phyloP scores from a whole-genome alignment of 208 protist species.

The Crithidia sp. region DNA sequence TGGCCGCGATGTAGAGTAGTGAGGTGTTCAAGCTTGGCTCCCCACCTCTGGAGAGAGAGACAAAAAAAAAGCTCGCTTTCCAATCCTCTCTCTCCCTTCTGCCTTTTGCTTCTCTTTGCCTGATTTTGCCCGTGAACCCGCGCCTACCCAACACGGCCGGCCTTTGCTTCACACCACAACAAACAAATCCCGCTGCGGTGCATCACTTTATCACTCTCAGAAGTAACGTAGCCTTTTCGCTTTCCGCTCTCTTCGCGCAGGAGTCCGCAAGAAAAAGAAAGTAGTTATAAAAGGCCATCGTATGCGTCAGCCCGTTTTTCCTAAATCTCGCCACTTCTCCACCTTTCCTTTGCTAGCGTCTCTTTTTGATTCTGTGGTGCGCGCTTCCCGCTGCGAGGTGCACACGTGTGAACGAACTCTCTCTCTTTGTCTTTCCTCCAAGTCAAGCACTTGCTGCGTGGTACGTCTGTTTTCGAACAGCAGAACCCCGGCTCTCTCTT shows the following conservation, averaged over 20 bases:
- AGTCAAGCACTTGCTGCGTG: background rate
- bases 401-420: background rate
- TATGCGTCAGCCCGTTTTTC: slow-evolving; percentile 12
- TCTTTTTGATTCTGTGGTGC: background rate
- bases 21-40: no score
- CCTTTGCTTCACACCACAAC: no score
- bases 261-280: no score
- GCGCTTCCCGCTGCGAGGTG: background rate
- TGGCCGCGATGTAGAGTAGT: no score
- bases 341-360: slow-evolving; percentile 4
- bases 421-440: background rate
- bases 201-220: no score
- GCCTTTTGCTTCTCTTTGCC: background rate
- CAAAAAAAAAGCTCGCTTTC: no score
- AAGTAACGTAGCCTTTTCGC: no score
- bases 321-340: background rate
- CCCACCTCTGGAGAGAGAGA: no score
- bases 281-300: background rate
- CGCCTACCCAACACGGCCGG: no score
- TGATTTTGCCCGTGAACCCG: background rate
- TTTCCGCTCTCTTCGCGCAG: no score
- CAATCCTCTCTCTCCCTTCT: background rate
- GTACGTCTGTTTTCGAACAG: background rate
- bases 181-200: no score
- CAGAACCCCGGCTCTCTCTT: background rate